Percentiles rank a stretch among this genome's conserved stretches.
These are phyloP conservation scores for Pelargonium nanum DNA, from an alignment of 345 rosid genomes.

Conservation along the genomic window DNA sequence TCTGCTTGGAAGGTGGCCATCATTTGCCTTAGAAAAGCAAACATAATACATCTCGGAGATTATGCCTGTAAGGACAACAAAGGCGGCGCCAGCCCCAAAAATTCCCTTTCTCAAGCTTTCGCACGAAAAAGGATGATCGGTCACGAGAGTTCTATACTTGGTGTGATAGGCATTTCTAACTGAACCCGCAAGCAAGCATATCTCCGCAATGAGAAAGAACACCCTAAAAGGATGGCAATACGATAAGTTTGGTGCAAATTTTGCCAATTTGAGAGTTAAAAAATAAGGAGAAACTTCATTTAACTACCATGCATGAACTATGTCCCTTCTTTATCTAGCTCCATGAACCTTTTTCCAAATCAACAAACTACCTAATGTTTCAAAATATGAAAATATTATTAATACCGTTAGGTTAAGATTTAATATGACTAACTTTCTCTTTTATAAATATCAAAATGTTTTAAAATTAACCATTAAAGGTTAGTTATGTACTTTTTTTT, in stretches of 20 bases:
- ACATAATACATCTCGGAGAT: conserved; percentile 70
- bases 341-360: too few species aligned
- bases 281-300: too few species aligned
- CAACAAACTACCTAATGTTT: too few species aligned
- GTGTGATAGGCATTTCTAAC: conserved; percentile 82
- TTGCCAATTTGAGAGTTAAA: conserved; percentile 1
- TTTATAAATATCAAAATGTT: too few species aligned
- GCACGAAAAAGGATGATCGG: conserved; percentile 32
- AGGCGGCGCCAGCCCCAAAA: conserved; percentile 90
- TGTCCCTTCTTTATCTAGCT: too few species aligned
- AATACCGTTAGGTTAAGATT: too few species aligned
- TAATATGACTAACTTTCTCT: too few species aligned
- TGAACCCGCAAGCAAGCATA: conserved; percentile 78
- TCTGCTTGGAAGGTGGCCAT: conserved; percentile 18
- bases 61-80: conserved; percentile 58
- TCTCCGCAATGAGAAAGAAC: conserved; percentile 73
- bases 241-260: neutral
- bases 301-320: too few species aligned
- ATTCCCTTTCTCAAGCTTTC: conserved; percentile 61
- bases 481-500: too few species aligned
- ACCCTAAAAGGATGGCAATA: conserved; percentile 44
- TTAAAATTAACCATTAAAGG: too few species aligned
- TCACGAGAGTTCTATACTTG: conserved; percentile 36
- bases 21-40: conserved; percentile 49
- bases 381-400: too few species aligned